A percentile compares a stretch with the other conserved stretches of the same genome.
These are phyloP conservation scores for Quercus gilva DNA, from an alignment of 306 rosid species.

Conservation along the genomic window DNA sequence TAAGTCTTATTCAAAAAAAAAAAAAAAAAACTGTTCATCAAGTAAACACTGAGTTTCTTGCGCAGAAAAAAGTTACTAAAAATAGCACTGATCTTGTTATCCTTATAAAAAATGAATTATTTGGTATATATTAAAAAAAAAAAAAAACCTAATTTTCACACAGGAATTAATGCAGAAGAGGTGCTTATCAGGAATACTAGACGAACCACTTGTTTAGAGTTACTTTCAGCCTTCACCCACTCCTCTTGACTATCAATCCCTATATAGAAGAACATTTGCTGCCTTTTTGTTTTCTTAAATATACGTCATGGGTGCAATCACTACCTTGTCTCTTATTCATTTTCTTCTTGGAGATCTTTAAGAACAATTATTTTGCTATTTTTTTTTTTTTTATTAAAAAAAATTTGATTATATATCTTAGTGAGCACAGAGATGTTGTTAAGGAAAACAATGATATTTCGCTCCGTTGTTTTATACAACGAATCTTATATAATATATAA, in stretches of 20 bases:
- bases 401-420: not conserved
- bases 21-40: too few species aligned
- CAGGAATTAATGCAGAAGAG: not conserved
- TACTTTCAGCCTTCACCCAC: not conserved
- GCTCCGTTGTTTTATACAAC: not conserved
- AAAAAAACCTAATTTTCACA: too few species aligned
- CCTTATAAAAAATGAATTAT: too few species aligned
- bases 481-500: too few species aligned
- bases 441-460: too few species aligned
- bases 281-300: not conserved
- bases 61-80: too few species aligned
- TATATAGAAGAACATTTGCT: not conserved
- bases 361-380: not conserved
- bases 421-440: not conserved
- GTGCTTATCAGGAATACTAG: not conserved
- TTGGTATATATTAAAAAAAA: too few species aligned
- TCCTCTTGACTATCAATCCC: not conserved
- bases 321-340: not conserved
- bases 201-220: not conserved
- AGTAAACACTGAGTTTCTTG: too few species aligned
- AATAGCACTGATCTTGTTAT: too few species aligned
- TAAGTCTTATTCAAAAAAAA: too few species aligned
- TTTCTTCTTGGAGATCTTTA: not conserved
- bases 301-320: not conserved
- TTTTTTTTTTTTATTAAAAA: not conserved